Evolutionary conservation across 305 asterid species (phyloP), one percentile per base, ranked within the genome.

Genomic region (Solanum aculeatissimum): DNA sequence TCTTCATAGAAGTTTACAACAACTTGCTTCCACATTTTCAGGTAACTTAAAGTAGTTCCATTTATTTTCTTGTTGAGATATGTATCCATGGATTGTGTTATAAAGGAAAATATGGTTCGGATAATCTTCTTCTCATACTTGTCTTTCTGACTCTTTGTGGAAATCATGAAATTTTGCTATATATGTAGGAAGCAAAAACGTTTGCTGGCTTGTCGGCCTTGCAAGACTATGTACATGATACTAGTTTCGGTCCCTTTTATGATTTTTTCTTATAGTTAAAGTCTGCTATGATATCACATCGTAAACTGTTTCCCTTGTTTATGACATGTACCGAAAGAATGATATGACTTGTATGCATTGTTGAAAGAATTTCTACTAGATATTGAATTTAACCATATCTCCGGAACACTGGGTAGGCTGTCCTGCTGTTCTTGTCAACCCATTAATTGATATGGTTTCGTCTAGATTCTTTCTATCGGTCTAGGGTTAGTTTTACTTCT

Each of bases 1-100:
- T 91, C 63, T 93, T 95, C 87, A 58, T 82, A 71, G 89, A 91
- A 85, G 92, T 93, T 77, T 90, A 90, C 89, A 75, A 86, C 80
- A 78, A 45, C 89, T 51, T 93, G 81, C 91, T 95, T 86, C 97
- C 98, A 87, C 92, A 89, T 85, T 88, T 96, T 89, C 99, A 96
- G 99, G 99, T 89, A 82, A 51, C 62, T 45, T 40, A 29, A 29
- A 82, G 86, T 85, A 60, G 72, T 89, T 85, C 32, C 70, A 70
- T 82, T 29, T 62, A 58, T 49, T 63, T 19, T 79, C 79, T 25
- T 81, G 45, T 65, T 49, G 54, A 66, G 47, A 49, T 83, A 38
- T 49, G 49, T 40, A 49, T 21, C 43, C 42, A 35, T 38, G 65
- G n/a, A 74, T 38, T 21, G 40, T 43, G 2, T 10, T 3, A 45